Conservation (phyloP, 75 land plant genomes). For the Pinus taeda region DNA sequence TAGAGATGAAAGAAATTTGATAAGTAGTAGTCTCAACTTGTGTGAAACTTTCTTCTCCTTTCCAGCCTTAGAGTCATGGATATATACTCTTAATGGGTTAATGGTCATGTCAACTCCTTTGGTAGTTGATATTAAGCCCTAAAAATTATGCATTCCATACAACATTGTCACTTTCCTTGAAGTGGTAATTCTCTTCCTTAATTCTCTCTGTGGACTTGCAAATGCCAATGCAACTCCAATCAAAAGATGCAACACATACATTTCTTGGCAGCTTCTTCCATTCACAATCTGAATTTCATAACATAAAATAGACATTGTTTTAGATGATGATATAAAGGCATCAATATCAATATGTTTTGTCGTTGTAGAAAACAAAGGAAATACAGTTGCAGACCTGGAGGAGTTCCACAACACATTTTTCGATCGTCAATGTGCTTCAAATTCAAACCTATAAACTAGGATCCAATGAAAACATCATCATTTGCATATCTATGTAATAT, state of each 20-base stretch:
- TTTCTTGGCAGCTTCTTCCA: slow-evolving; percentile 72
- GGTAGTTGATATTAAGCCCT: background rate
- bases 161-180: slow-evolving; percentile 65
- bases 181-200: slow-evolving; percentile 51
- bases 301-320: background rate
- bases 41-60: background rate
- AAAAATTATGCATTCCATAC: slow-evolving; percentile 34
- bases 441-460: slow-evolving; percentile 90
- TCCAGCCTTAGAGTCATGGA: background rate
- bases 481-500: slow-evolving; percentile 88
- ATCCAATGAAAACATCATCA: slow-evolving; percentile 87
- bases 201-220: slow-evolving; percentile 79
- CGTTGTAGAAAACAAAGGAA: slow-evolving; percentile 7
- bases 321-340: background rate
- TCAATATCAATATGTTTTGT: background rate
- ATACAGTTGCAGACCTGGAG: slow-evolving; percentile 39
- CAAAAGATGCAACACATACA: slow-evolving; percentile 72
- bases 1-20: background rate
- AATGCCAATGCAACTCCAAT: slow-evolving; percentile 93
- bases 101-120: background rate
- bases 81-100: background rate
- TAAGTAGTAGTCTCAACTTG: background rate
- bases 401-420: slow-evolving; percentile 76
- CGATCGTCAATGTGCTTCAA: slow-evolving; percentile 83
- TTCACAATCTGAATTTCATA: slow-evolving; percentile 41